Base-by-base conservation (phyloP, 108 stramenopile genomes). In the Stephanodiscus triporus region DNA sequence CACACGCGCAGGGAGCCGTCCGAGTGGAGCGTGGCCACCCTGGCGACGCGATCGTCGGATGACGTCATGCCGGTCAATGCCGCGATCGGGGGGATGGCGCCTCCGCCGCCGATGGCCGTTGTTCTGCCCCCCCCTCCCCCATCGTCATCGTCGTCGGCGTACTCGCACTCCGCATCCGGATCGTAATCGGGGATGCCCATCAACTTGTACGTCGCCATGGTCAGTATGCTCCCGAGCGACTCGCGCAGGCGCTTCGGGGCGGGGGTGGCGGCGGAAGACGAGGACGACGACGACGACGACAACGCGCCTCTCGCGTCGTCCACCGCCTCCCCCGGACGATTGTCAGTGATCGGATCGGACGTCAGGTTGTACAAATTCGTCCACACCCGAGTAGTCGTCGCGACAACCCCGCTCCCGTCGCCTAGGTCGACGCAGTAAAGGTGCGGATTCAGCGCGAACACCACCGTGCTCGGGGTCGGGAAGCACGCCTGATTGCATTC, bases 1-100 rank as follows among this genome's bases (percentile, higher is more conserved):
- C 81, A 82, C 16, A 82, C 59, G 20, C 76, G 71, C 38, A 82
- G 65, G 22, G 77, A 63, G 66, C 81, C 81, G 43, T 82, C 81
- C 26, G 81, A 73, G 74, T 82, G 81, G 16, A 73, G 51, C 8
- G 81, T 77, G n/a, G 58, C 76, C 30, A 82, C 59, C 37, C 54
- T 65, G 26, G 72, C 78, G 2, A 63, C 45, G 11, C 22, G 7
- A 40, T 63, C 62, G 1, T 34, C 59, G 36, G 42, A 6, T 1
- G 56, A 30, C 30, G 56, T 4, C 37, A 80, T 51, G 27, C 19
- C 34, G 5, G 79, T 38, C 43, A 80, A 27, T 17, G 72, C 67
- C 0, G 54, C 63, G 45, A 81, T 73, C 19, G 73, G 30, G 34
- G 73, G 57, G 0, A 70, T 42, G 20, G 11, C 70, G 23, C 2